Evolutionary conservation across 257 asterid species (phyloP), one percentile per base, ranked within the genome.

Genomic region (Capsicum pubescens): DNA sequence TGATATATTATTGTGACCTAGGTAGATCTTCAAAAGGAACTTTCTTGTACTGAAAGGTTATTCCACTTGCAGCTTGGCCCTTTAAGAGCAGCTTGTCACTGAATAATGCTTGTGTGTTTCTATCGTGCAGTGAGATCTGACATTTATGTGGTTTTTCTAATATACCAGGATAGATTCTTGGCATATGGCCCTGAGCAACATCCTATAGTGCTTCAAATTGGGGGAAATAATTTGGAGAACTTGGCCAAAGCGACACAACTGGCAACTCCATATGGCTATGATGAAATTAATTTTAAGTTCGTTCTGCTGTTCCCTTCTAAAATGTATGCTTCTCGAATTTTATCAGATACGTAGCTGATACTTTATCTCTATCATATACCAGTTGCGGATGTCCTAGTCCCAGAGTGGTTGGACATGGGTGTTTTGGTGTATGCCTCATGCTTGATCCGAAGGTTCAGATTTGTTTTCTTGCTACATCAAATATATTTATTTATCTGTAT

Each of bases 341-440:
- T 36, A 74, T 57, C 80, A 70, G 61, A 54, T 80, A 26, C 70
- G 76, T 84, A 89, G 80, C 84, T 84, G 83, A 79, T 85, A 77
- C 64, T 15, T 35, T 69, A 86, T 59, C 66, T 70, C n/a, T 66
- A 68, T 86, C 54, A 6, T 50, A 36, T 61, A n/a, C 83, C 94
- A 96, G 99, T 84, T 96, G 99, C 86, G 99, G 99, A 79, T 96
- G 99, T 85, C 98, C 99, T 78, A 94, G 98, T 82, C 94, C 98
- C 3, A 96, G 88, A 88, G 98, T 94, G 86, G 99, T 98, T 90
- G 98, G 99, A 83, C 94, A 96, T 88, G 99, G 99, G 83, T 96
- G 99, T 86, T 96, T 96, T 67, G 98, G 99, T 56, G 98, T 87
- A 83, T 93, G 97, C 66, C 94, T 92, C 85, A 96, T 96, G 99